Evolutionary conservation across 805 yeast genomes (phyloP).

Genomic region (Saccharomyces kudriavzevii): DNA sequence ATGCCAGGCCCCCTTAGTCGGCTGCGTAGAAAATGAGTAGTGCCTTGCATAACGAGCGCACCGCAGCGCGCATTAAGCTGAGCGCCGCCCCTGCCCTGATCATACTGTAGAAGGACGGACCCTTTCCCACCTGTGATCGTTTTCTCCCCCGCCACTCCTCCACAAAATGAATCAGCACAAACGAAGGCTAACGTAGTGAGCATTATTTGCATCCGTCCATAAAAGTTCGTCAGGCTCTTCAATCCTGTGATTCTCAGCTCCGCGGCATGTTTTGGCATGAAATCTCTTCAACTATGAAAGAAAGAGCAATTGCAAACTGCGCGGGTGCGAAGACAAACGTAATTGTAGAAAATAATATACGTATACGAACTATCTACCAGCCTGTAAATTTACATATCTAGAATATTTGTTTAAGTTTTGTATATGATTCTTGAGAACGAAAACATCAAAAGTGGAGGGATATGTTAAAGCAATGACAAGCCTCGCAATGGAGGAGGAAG

Average conservation of each 20-base stretch:
- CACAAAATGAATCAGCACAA: background rate
- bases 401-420: background rate
- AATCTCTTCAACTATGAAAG: background rate
- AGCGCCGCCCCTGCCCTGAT: slow-evolving; percentile 1
- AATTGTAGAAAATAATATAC: background rate
- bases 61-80: background rate
- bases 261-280: background rate
- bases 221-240: background rate
- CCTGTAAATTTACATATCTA: background rate
- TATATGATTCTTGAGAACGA: background rate
- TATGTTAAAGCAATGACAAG: background rate
- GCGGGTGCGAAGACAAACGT: background rate
- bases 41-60: background rate
- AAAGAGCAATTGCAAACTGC: background rate
- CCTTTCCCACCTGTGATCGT: background rate
- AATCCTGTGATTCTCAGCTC: background rate
- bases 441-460: background rate
- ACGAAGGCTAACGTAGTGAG: background rate
- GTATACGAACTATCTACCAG: background rate
- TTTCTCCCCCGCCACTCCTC: background rate
- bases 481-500: background rate
- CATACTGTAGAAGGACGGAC: background rate
- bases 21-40: background rate
- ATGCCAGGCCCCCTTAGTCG: background rate
- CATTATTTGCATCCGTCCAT: background rate